A percentile compares a stretch with the other conserved stretches of the same genome.
Conservation (phyloP, 768 basidiomycete genomes). For the Kwoniella pini region DNA sequence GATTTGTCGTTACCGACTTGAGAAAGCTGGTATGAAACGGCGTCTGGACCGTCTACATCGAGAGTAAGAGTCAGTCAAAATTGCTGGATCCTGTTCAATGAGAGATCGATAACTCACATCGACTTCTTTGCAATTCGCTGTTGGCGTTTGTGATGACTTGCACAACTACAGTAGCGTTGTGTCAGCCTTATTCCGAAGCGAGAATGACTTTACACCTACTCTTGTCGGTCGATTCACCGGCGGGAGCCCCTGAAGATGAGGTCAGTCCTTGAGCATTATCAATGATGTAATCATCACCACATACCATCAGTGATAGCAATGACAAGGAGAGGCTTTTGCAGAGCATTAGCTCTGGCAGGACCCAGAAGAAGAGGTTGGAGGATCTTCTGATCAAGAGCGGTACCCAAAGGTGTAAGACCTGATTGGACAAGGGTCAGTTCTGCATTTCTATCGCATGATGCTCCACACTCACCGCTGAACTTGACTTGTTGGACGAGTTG, state of each 20-base stretch:
- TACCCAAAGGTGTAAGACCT: constrained; percentile 53
- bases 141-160: constrained; percentile 52
- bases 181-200: neutral
- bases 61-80: constrained; percentile 2
- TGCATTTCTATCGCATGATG: no score
- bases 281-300: neutral
- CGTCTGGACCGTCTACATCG: constrained; percentile 46
- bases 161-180: constrained; percentile 28
- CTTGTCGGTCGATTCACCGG: constrained; percentile 47
- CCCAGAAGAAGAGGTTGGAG: constrained; percentile 56
- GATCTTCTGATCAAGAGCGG: constrained; percentile 54
- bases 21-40: constrained; percentile 50
- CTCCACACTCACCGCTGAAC: constrained; percentile 50
- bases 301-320: constrained; percentile 48
- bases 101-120: constrained; percentile 25
- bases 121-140: constrained; percentile 46
- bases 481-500: constrained; percentile 53
- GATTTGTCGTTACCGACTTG: constrained; percentile 53
- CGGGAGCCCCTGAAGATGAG: constrained; percentile 25
- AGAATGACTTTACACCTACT: constrained; percentile 9
- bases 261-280: neutral
- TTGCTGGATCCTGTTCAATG: neutral
- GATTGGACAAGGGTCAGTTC: constrained; percentile 1
- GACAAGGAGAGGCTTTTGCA: constrained; percentile 56
- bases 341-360: constrained; percentile 45